Percentiles rank a stretch among this genome's conserved stretches.
These are phyloP conservation scores for Ogataea glucozyma DNA, from an alignment of 805 yeast genomes.

Conservation along the genomic window DNA sequence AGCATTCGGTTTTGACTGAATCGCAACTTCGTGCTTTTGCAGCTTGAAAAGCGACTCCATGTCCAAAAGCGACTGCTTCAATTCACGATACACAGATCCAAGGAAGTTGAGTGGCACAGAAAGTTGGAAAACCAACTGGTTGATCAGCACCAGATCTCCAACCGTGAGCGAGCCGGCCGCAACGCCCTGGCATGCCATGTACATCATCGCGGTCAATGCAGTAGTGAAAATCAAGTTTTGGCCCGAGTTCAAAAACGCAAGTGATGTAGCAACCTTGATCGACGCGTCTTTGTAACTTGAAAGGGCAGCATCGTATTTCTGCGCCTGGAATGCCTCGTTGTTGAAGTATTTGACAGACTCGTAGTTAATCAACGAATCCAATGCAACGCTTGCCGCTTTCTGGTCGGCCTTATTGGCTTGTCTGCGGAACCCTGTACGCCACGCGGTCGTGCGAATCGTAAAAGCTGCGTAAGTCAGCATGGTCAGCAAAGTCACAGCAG, in stretches of 20 bases:
- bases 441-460: slow-evolving; percentile 89
- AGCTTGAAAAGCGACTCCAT: slow-evolving; percentile 93
- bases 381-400: slow-evolving; percentile 90
- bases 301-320: slow-evolving; percentile 77
- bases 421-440: slow-evolving; percentile 93
- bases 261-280: slow-evolving; percentile 80
- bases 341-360: slow-evolving; percentile 95
- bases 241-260: slow-evolving; percentile 77
- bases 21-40: slow-evolving; percentile 69
- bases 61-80: slow-evolving; percentile 88
- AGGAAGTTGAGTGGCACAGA: slow-evolving; percentile 92
- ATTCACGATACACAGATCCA: slow-evolving; percentile 93
- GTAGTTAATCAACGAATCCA: slow-evolving; percentile 90
- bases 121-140: slow-evolving; percentile 93
- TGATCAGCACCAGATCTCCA: slow-evolving; percentile 92
- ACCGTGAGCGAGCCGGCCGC: slow-evolving; percentile 79
- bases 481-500: slow-evolving; percentile 82
- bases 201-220: slow-evolving; percentile 96
- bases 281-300: slow-evolving; percentile 71
- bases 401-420: slow-evolving; percentile 92
- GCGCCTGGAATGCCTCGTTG: slow-evolving; percentile 78
- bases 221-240: slow-evolving; percentile 79
- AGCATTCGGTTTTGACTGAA: slow-evolving; percentile 64
- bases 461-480: slow-evolving; percentile 87
- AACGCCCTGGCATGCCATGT: slow-evolving; percentile 95